Evolutionary conservation across 1,284 basidiomycete species (phyloP).

Genomic region (Moesziomyces antarcticus): DNA sequence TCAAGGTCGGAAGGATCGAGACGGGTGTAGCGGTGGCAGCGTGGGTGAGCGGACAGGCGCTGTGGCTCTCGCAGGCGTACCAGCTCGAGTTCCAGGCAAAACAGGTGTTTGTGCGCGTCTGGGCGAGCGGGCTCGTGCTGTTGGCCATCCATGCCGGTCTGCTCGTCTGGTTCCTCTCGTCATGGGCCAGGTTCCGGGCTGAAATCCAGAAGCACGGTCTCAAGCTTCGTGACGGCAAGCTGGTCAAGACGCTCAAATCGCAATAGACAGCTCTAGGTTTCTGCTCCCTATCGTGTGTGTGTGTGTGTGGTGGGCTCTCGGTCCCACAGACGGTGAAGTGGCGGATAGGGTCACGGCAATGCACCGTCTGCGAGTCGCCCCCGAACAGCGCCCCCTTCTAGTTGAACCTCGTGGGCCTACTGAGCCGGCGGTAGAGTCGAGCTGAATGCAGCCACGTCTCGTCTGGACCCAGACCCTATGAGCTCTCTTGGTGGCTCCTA

Average conservation of each 20-base stretch:
- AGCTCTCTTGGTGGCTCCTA: too few species aligned
- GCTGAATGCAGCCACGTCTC: too few species aligned
- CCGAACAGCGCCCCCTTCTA: background rate
- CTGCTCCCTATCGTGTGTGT: background rate
- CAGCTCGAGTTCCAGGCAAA: slow-evolving; percentile 61
- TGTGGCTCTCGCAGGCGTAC: slow-evolving; percentile 65
- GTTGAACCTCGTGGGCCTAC: background rate
- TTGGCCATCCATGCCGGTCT: slow-evolving; percentile 48
- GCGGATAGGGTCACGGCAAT: too few species aligned
- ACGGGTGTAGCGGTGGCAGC: slow-evolving; percentile 68
- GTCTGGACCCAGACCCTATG: too few species aligned
- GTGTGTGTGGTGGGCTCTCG: background rate
- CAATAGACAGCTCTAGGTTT: slow-evolving; percentile 8
- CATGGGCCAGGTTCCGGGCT: slow-evolving; percentile 48
- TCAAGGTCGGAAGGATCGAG: slow-evolving; percentile 65
- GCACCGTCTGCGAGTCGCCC: too few species aligned
- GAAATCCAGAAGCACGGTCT: slow-evolving; percentile 34
- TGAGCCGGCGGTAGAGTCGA: background rate
- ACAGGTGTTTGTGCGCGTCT: slow-evolving; percentile 55
- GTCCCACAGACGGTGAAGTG: too few species aligned
- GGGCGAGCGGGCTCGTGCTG: slow-evolving; percentile 55
- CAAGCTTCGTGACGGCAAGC: slow-evolving; percentile 1
- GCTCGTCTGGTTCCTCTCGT: slow-evolving; percentile 44
- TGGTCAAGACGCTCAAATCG: slow-evolving; percentile 31
- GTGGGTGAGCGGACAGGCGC: slow-evolving; percentile 76